Evolutionary conservation across 148 eudicot species (phyloP), one percentile per base, ranked within the genome.

Genomic region (Nepenthes mirabilis): DNA sequence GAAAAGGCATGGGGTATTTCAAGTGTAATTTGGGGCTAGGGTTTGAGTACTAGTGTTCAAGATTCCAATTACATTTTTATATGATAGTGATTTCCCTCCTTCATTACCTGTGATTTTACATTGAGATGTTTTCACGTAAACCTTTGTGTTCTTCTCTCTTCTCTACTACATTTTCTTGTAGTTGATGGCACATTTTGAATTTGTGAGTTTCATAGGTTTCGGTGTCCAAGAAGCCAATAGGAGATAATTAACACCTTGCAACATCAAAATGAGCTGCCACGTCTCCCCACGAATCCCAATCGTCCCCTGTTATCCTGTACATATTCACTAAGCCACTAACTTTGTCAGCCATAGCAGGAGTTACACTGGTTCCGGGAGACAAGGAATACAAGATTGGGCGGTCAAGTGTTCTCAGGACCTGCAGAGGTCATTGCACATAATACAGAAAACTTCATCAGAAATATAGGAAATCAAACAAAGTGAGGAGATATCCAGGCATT

Each of bases 221-320:
- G 0, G 23, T 23, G 23, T 40, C 45, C 37, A 11, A 62, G 37
- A 34, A 14, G 35, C 10, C 32, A 47, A 36, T 9, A 35, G 23
- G 23, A 23, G 23, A n/a, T 12, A 6, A 6, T 49, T 54, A 53
- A 11, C 62, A 93, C 99, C 97, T 74, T 54, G 88, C 2, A 56
- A 94, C 70, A 66, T 79, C 74, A 52, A 94, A 94, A 75, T 94
- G 99, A 6, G 89, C 33, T 34, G 81, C 81, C 61, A 94, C 99
- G 74, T 94, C 87, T 63, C 55, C 70, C 99, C 99, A 94, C 11
- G 62, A 65, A 75, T 94, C 99, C 99, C 99, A 89, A 61, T 94
- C 99, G 72, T 94, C 99, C 23, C 90, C 99, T 5, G 99, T 89
- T 66, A 94, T 67, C 64, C 99, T 76, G 70, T 94, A 94, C 99